Conservation (phyloP, 2,329 filamentous ascomycete genomes). For the Cercospora citrullina region DNA sequence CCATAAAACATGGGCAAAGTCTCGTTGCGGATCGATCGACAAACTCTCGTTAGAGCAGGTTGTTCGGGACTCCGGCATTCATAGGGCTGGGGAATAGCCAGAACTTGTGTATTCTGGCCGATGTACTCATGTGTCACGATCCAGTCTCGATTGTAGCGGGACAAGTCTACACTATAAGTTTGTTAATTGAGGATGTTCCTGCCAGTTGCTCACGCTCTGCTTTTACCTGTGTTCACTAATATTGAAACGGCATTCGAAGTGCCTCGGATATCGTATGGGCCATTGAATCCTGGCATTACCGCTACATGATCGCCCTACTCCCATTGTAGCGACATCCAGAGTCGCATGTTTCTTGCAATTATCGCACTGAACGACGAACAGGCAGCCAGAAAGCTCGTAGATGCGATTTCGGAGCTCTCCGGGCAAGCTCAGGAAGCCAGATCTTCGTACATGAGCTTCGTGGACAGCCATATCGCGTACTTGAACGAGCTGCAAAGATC, state of each 20-base stretch:
- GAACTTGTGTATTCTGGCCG: not conserved
- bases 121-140: conserved; percentile 16
- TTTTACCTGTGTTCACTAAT: not conserved
- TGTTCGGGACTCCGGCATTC: conserved; percentile 15
- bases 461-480: not conserved
- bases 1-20: conserved; percentile 23
- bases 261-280: conserved; percentile 15
- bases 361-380: conserved; percentile 15
- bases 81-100: conserved; percentile 1
- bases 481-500: not conserved
- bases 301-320: conserved; percentile 5
- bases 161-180: conserved; percentile 8
- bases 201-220: not conserved
- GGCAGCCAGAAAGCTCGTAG: conserved; percentile 20
- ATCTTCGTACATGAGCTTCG: not conserved
- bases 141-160: conserved; percentile 12
- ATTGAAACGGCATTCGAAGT: conserved; percentile 12
- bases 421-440: conserved; percentile 19
- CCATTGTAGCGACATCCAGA: not conserved
- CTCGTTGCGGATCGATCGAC: conserved; percentile 16
- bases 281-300: conserved; percentile 9
- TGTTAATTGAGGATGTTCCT: not conserved
- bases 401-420: conserved; percentile 23
- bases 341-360: conserved; percentile 11
- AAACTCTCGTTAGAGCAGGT: conserved; percentile 18